phyloP scores from a whole-genome alignment of 257 asterid genomes.

The Lantana camara region DNA sequence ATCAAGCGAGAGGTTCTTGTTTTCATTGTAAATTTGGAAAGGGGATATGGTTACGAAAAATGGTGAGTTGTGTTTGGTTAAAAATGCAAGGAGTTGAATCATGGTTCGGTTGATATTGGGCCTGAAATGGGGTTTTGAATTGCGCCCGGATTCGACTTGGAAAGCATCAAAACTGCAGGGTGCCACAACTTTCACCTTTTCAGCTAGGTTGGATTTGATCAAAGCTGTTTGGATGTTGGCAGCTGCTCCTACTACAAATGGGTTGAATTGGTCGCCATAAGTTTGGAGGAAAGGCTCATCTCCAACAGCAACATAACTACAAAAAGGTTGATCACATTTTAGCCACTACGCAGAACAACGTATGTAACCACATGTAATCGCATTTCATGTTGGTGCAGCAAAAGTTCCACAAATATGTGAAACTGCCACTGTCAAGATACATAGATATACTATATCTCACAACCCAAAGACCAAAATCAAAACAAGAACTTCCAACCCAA shows the following conservation, averaged over 20 bases:
- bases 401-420: background rate
- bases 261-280: slow-evolving; percentile 68
- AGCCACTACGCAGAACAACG: background rate
- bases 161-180: slow-evolving; percentile 78
- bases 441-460: background rate
- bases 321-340: slow-evolving; percentile 4
- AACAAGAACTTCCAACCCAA: background rate
- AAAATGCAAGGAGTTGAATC: slow-evolving; percentile 66
- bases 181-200: slow-evolving; percentile 64
- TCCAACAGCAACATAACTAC: slow-evolving; percentile 77
- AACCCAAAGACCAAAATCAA: background rate
- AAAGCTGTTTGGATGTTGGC: slow-evolving; percentile 71
- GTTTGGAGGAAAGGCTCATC: slow-evolving; percentile 76
- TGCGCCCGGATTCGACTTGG: slow-evolving; percentile 52
- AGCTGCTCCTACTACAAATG: slow-evolving; percentile 78
- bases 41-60: slow-evolving; percentile 71
- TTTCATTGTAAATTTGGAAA: slow-evolving; percentile 53
- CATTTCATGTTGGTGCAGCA: no score
- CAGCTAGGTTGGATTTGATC: slow-evolving; percentile 57
- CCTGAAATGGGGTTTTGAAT: slow-evolving; percentile 63
- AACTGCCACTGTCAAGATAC: background rate
- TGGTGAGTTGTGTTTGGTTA: slow-evolving; percentile 66
- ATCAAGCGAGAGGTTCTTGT: slow-evolving; percentile 71
- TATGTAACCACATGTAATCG: no score
- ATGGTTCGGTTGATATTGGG: slow-evolving; percentile 72